phyloP scores from a whole-genome alignment of 371 early-diverging fungal species.

The Mucor sp. region DNA sequence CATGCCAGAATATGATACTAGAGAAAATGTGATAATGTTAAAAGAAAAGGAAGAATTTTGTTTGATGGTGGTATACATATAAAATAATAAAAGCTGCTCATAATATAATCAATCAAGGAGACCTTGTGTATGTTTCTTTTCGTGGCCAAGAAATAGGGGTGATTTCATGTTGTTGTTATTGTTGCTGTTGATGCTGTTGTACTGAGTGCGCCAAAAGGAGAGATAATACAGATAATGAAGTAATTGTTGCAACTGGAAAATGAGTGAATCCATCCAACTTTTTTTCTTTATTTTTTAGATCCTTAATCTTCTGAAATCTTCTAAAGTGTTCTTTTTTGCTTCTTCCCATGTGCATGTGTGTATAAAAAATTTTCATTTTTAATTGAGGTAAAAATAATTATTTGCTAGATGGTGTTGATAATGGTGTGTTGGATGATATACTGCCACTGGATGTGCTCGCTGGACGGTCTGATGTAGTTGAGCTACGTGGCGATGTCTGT shows the following conservation, averaged over 20 bases:
- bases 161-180: not conserved
- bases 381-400: not conserved
- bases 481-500: not conserved
- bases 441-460: not conserved
- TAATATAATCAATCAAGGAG: not conserved
- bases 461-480: not conserved
- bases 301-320: slow-evolving; percentile 9
- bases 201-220: not conserved
- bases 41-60: not conserved
- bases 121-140: not conserved
- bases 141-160: not conserved
- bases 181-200: not conserved
- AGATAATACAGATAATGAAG: not conserved
- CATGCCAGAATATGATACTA: not conserved
- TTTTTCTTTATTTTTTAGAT: not conserved
- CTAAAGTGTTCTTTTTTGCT: slow-evolving; percentile 5
- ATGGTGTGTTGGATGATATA: not conserved
- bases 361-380: not conserved
- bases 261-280: not conserved
- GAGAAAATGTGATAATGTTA: not conserved
- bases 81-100: not conserved
- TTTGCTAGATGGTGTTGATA: not conserved
- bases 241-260: not conserved
- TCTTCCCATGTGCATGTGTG: not conserved
- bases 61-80: not conserved